Base-by-base conservation (phyloP, 1,284 basidiomycete genomes). In the Trametes polyzona region DNA sequence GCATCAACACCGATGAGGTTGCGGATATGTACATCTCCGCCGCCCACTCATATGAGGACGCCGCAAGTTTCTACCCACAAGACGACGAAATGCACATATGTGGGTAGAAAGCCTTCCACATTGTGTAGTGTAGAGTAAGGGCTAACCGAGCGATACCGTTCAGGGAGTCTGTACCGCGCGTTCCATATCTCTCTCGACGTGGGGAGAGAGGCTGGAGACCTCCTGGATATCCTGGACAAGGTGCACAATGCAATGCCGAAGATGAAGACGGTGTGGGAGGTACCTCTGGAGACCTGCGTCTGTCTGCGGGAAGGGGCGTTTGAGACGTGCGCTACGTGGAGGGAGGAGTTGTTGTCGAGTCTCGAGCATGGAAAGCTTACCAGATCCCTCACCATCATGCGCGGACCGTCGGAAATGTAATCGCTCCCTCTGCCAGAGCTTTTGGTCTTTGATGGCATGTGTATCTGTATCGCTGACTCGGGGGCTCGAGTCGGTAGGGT, bases 1-100 rank as follows among this genome's bases (percentile, higher is more conserved):
- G 19, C 23, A n/a, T 42, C 29, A n/a, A n/a, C n/a, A 33, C 29
- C 39, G 16, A 37, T 4, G 33, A 52, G 17, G 55, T 33, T 23
- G 35, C 30, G 14, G 52, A 59, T 11, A 52, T 57, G 23, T 55
- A 42, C 27, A 19, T 17, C 5, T 32, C 65, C 21, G 59, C 72
- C 1, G 64, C 68, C 10, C 50, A 56, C 4, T 57, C 59, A 35
- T 75, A 76, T 52, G 46, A 67, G 12, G 37, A 67, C 40, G 68
- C 71, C 21, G 71, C 71, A 1, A 57, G 47, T 0, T 47, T 47
- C 0, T 72, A 63, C 40, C 71, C 71, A 0, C 48, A 63, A 2
- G 76, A 76, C 56, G 74, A 76, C 47, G 74, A 76, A 59, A 61
- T 66, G 1, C 67, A 71, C 42, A 55, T 55, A 1, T 66, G 70